A percentile compares a stretch with the other conserved stretches of the same genome.
Evolutionary conservation across 2,329 filamentous ascomycete species (phyloP).

Genomic region (Didymella pomorum): DNA sequence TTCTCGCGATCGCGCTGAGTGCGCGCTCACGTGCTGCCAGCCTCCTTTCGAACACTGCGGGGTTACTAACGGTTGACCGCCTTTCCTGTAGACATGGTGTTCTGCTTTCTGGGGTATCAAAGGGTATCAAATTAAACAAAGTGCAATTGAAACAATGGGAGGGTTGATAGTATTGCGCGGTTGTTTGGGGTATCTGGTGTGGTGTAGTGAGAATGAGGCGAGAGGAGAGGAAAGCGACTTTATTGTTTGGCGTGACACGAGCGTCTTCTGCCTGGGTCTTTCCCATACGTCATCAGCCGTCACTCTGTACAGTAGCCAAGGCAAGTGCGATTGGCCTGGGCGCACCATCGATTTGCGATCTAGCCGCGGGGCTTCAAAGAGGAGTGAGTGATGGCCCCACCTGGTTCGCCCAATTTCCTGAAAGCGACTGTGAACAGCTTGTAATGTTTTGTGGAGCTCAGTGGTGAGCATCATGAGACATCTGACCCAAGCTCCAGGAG

Average conservation of each 20-base stretch:
- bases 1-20: background rate
- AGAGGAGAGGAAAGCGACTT: slow-evolving; percentile 21
- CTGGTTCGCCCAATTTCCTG: slow-evolving; percentile 12
- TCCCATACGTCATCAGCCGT: slow-evolving; percentile 23
- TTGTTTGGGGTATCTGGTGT: slow-evolving; percentile 22
- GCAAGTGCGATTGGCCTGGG: slow-evolving; percentile 20
- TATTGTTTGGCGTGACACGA: slow-evolving; percentile 24
- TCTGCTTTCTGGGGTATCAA: slow-evolving; percentile 36
- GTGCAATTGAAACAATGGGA: slow-evolving; percentile 34
- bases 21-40: background rate
- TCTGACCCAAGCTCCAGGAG: slow-evolving; percentile 1
- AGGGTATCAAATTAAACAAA: slow-evolving; percentile 44
- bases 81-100: slow-evolving; percentile 37
- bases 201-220: slow-evolving; percentile 14
- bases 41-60: background rate
- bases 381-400: slow-evolving; percentile 17
- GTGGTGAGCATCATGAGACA: slow-evolving; percentile 8
- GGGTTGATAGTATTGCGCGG: slow-evolving; percentile 11
- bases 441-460: slow-evolving; percentile 13
- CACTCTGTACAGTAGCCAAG: slow-evolving; percentile 19
- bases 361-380: slow-evolving; percentile 20
- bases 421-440: slow-evolving; percentile 10
- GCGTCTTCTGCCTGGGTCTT: slow-evolving; percentile 13
- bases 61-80: slow-evolving; percentile 40
- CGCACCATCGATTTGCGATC: slow-evolving; percentile 20